A percentile compares a stretch with the other conserved stretches of the same genome.
Conservation (phyloP, 345 rosid genomes). For the Euphorbia tirucalli region DNA sequence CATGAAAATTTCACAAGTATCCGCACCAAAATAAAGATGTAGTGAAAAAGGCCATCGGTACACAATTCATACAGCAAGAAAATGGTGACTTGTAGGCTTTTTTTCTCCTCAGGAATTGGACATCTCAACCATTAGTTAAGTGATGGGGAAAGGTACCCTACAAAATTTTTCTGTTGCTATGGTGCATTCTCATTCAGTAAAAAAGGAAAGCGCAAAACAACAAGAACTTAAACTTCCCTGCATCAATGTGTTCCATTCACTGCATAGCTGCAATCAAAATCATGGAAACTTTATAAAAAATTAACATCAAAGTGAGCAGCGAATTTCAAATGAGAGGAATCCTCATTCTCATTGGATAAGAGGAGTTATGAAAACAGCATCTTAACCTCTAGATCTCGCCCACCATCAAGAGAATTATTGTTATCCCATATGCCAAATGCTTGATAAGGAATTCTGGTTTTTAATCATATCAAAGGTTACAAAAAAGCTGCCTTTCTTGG, state of each 20-base stretch:
- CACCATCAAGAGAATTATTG: too few relatives aligned
- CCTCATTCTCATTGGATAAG: too few relatives aligned
- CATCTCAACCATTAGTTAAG: slow-evolving; percentile 1
- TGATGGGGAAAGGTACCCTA: background rate
- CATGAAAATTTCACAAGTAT: background rate
- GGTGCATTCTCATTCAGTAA: background rate
- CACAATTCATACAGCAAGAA: background rate
- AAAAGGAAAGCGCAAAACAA: background rate
- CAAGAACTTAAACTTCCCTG: background rate
- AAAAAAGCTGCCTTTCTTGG: too few relatives aligned
- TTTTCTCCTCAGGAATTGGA: background rate
- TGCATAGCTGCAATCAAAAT: background rate
- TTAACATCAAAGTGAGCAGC: too few relatives aligned
- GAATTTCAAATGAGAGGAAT: too few relatives aligned
- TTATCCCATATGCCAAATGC: too few relatives aligned
- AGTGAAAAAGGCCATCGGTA: too few relatives aligned
- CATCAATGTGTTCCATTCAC: background rate
- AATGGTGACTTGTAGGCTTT: background rate
- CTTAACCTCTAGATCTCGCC: too few relatives aligned
- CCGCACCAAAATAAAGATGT: background rate
- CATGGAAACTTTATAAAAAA: background rate
- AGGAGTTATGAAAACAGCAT: too few relatives aligned
- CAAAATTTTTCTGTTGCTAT: background rate
- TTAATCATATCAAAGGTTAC: too few relatives aligned
- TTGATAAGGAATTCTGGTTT: too few relatives aligned